phyloP scores from a whole-genome alignment of 2,329 filamentous ascomycete species.

The Clonostachys sp. region DNA sequence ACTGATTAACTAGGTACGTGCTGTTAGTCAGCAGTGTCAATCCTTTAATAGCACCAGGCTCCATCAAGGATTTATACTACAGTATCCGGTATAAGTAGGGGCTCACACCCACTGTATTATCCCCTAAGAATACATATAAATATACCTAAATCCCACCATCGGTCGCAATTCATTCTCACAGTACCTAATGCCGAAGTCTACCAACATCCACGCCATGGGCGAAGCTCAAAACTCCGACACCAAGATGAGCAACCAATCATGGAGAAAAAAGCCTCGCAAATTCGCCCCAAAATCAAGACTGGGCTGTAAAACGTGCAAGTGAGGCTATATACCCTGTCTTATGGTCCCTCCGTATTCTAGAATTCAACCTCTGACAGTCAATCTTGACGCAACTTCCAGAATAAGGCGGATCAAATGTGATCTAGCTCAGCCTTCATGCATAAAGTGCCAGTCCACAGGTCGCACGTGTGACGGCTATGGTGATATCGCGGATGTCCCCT shows the following conservation, averaged over 20 bases:
- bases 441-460: conserved; percentile 27
- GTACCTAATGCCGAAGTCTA: no score
- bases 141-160: no score
- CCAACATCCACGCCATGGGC: conserved; percentile 3
- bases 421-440: conserved; percentile 21
- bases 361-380: conserved; percentile 5
- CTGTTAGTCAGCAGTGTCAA: no score
- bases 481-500: conserved; percentile 4
- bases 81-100: no score
- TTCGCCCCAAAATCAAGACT: conserved; percentile 30
- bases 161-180: no score
- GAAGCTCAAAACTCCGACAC: conserved; percentile 2
- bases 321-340: conserved; percentile 10
- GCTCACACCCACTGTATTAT: no score
- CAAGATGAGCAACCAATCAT: conserved; percentile 19
- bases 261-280: conserved; percentile 28
- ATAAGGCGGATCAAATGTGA: conserved; percentile 31
- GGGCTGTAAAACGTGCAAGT: conserved; percentile 35
- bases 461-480: conserved; percentile 28
- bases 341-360: not conserved
- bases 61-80: no score
- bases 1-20: no score
- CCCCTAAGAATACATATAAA: no score
- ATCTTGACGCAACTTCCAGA: conserved; percentile 10
- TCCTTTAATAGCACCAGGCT: no score